Evolutionary conservation across 805 yeast species (phyloP), one percentile per base, ranked within the genome.

Genomic region (Zygoascus flipseniorum): DNA sequence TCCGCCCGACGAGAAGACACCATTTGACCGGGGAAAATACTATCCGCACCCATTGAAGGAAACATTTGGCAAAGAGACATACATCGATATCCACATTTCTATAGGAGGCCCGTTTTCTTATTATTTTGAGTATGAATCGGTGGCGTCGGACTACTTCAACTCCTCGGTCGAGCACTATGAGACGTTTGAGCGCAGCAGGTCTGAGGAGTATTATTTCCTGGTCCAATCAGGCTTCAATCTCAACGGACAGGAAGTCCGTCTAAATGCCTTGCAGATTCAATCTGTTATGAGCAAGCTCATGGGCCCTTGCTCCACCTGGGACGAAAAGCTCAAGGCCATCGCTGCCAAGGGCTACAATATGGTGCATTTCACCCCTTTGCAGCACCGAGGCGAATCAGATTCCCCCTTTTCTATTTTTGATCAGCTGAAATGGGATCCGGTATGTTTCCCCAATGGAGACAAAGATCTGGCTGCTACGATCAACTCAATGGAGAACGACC

Each of bases 281-380:
- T 80, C 96, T 0, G 82, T 93, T 43, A 80, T 92, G 3, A 87
- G 97, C 42, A 92, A 92, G 71, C 89, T 97, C 92, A 79, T 90
- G 71, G 97, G 97, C 1, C 76, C 80, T 1, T 65, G 75, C 35
- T 65, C 67, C 1, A 68, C 78, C 13, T 92, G 98, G 98, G 79
- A 80, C 53, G 65, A 69, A 1, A 72, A 86, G 53, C 86, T 92
- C 54, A 65, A 67, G 1, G 77, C 78, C 47, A 77, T 92, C 46
- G 70, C 83, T 14, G 65, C 70, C 8, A 93, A 93, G 68, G 90
- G 93, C 19, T 92, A 92, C 72, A 93, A 93, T 68, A 88, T 92
- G 97, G 74, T 93, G 45, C 99, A 92, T 72, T 92, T 92, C 67
- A 90, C 97, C 5, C 99, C 99, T 0, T 74, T 92, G 60, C 97